Evolutionary conservation across 495 filamentous ascomycete species (phyloP).

Genomic region (Annulohypoxylon nitens): DNA sequence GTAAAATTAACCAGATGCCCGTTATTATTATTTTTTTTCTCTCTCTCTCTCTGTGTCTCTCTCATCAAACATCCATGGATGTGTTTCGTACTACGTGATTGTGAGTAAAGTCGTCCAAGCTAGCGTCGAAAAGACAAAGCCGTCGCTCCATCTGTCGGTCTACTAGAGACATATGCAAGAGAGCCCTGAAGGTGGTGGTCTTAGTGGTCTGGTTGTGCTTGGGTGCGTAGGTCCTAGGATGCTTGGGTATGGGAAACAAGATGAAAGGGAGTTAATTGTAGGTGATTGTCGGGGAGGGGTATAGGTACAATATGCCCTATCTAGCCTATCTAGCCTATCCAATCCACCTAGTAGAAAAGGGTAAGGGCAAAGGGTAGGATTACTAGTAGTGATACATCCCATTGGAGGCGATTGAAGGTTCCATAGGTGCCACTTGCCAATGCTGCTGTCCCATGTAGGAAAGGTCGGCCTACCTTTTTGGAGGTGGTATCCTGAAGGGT

Average conservation of each 20-base stretch:
- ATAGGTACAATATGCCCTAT: background rate
- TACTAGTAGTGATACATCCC: background rate
- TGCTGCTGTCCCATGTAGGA: conserved; percentile 1
- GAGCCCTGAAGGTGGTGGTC: conserved; percentile 6
- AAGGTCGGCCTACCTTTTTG: conserved; percentile 1
- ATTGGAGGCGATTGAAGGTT: background rate
- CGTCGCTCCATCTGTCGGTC: conserved; percentile 16
- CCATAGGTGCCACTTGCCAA: conserved; percentile 3
- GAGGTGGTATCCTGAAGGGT: background rate
- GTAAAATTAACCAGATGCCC: background rate
- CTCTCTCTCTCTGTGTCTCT: background rate
- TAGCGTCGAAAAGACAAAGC: conserved; percentile 25
- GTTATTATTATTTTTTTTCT: background rate
- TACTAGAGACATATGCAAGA: conserved; percentile 12
- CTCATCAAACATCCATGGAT: conserved; percentile 3
- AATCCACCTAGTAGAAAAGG: background rate
- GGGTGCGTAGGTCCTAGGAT: background rate
- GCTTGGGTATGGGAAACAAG: background rate
- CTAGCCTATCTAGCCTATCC: background rate
- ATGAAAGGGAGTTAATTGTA: conserved; percentile 2
- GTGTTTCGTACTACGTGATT: conserved; percentile 19
- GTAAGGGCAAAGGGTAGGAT: conserved; percentile 1
- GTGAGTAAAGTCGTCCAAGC: conserved; percentile 13
- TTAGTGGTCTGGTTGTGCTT: background rate
- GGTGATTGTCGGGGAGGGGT: conserved; percentile 7